Conservation (phyloP, 192 early-diverging fungal species). For the Podila horticola region DNA sequence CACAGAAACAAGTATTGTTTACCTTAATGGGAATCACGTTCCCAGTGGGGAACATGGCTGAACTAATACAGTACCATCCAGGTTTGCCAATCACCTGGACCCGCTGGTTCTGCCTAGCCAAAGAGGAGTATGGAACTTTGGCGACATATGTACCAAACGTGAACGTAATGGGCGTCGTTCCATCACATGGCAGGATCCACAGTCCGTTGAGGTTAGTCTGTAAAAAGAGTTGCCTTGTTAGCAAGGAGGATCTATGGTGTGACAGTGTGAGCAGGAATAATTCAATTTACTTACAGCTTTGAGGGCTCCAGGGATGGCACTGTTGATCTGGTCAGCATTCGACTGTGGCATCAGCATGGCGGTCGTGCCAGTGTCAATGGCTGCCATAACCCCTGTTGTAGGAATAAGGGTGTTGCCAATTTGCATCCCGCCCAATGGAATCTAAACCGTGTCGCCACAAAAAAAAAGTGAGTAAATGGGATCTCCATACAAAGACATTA, state of each 20-base stretch:
- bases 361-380: constrained; percentile 61
- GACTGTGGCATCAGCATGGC: constrained; percentile 52
- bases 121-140: background rate
- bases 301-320: constrained; percentile 23
- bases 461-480: too few relatives aligned
- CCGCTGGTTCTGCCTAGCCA: background rate
- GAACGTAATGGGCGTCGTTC: background rate
- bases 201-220: background rate
- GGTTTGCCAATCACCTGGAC: background rate
- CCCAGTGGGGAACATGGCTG: constrained; percentile 4
- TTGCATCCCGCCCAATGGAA: constrained; percentile 18
- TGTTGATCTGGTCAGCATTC: constrained; percentile 30
- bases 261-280: too few relatives aligned
- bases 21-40: background rate
- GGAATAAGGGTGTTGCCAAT: background rate
- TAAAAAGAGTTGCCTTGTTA: background rate
- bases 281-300: background rate
- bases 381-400: constrained; percentile 1
- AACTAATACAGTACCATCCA: background rate
- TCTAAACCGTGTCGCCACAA: constrained; percentile 54
- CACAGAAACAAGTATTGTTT: background rate
- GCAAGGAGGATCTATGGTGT: background rate
- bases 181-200: constrained; percentile 5
- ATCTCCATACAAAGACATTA: background rate
- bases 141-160: background rate